phyloP scores from a whole-genome alignment of 1,284 basidiomycete species.

The Fistulinella cinereoalba region DNA sequence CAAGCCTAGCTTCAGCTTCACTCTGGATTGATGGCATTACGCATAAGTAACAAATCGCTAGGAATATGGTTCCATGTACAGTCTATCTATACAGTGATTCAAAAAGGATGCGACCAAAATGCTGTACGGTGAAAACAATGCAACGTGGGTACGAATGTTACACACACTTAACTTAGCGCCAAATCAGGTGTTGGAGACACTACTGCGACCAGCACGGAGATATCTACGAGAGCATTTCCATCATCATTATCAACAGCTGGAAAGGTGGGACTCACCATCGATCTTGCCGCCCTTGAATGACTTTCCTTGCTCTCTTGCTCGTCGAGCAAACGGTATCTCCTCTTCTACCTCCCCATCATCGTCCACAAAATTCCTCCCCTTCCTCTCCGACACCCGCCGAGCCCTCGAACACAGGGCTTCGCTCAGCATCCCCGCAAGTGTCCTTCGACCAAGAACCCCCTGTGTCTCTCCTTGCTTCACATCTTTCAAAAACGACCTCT shows the following conservation, averaged over 20 bases:
- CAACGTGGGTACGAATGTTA: constrained; percentile 13
- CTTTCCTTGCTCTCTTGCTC: constrained; percentile 62
- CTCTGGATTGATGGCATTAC: neutral
- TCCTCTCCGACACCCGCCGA: constrained; percentile 53
- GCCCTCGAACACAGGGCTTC: constrained; percentile 74
- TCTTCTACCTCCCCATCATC: constrained; percentile 36
- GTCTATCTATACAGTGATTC: constrained; percentile 29
- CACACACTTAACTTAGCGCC: constrained; percentile 8
- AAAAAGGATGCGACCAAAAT: neutral
- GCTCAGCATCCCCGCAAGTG: constrained; percentile 63
- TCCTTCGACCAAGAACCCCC: constrained; percentile 44
- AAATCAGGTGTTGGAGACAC: constrained; percentile 46
- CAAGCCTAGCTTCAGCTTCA: too few species aligned
- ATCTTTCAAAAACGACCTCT: constrained; percentile 39
- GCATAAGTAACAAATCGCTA: constrained; percentile 10
- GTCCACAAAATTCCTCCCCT: constrained; percentile 17
- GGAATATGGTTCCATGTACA: constrained; percentile 18
- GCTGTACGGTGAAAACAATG: constrained; percentile 6
- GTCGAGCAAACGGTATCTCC: constrained; percentile 67
- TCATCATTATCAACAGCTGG: neutral
- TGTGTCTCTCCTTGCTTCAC: constrained; percentile 4
- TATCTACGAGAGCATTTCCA: constrained; percentile 45
- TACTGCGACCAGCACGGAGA: constrained; percentile 61
- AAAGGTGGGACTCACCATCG: constrained; percentile 55
- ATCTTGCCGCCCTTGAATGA: constrained; percentile 69